Base-by-base conservation (phyloP, 768 basidiomycete genomes). In the Agrocybe praecox region DNA sequence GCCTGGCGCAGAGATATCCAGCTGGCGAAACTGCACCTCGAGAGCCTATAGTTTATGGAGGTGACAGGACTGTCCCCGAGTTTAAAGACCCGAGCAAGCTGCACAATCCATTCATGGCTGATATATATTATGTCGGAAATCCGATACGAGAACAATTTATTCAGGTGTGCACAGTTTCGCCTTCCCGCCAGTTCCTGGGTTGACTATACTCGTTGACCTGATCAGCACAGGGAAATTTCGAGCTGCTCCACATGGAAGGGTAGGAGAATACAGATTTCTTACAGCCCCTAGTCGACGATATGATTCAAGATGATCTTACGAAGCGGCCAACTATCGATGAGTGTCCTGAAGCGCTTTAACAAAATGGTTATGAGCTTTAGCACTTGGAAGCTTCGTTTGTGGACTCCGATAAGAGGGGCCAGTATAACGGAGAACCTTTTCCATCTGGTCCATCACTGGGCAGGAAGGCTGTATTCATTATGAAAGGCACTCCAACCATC, bases 1-100 rank as follows among this genome's bases (percentile, higher is more conserved):
- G 72, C 0, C 48, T 75, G 2, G 72, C 76, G 0, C 56, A 61
- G 2, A 61, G 33, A 2, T 76, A 67, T 49, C 49, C 55, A 9
- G 67, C 73, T 0, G 49, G 63, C 0, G 61, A 71, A 5, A 56
- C 57, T 0, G 44, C 62, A 0, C 73, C 76, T 0, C 56, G 55
- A 0, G 73, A 70, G 26, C 42, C 56, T 12, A 68, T 72, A 0
- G 66, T 76, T 2, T 55, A 58, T 6, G 80, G 80, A 0, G 80
- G 73, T 1, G 80, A 84, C 61, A 71, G 70, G 50, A 63, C 74
- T 0, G 45, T 21, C 17, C 34, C 21, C 21, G 52, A 58, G 24
- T 42, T 50, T 18, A 29, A 36, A 19, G 53, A 21, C 17, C 29
- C 1, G 22, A 45, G 12, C 9, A 29, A 29, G 26, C 23, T 22